Conservation (phyloP, 2,329 filamentous ascomycete species). For the Aspergillus unguis region DNA sequence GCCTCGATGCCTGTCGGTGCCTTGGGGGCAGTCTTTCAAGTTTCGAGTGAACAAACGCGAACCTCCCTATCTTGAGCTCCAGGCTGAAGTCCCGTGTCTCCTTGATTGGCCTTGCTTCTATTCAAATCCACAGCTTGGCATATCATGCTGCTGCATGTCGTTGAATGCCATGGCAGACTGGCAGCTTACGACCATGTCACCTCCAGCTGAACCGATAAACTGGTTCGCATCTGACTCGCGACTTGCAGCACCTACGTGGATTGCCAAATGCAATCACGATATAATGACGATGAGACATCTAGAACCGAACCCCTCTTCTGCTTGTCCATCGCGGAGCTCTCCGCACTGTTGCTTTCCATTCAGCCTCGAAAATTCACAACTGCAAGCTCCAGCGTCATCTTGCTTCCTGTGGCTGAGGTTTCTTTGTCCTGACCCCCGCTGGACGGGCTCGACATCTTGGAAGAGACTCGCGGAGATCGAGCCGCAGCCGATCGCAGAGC, state of each 20-base stretch:
- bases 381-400: not conserved
- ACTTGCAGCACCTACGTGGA: not conserved
- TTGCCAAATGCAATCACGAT: not conserved
- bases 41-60: not conserved
- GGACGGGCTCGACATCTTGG: not conserved
- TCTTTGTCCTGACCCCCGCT: not conserved
- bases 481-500: not conserved
- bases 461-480: not conserved
- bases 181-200: slow-evolving; percentile 13
- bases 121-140: slow-evolving; percentile 1
- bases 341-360: not conserved
- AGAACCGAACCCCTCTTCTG: not conserved
- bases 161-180: slow-evolving; percentile 12
- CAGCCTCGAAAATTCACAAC: not conserved
- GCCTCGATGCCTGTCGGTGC: not conserved
- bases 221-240: slow-evolving; percentile 14
- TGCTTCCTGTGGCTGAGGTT: not conserved
- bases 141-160: slow-evolving; percentile 11
- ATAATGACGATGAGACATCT: not conserved
- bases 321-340: not conserved
- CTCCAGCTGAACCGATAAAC: slow-evolving; percentile 23
- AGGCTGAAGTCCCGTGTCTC: not conserved
- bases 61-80: not conserved
- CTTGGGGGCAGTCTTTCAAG: not conserved
- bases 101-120: not conserved